Evolutionary conservation across 192 early-diverging fungal species (phyloP), one percentile per base, ranked within the genome.

Genomic region (Podila minutissima): DNA sequence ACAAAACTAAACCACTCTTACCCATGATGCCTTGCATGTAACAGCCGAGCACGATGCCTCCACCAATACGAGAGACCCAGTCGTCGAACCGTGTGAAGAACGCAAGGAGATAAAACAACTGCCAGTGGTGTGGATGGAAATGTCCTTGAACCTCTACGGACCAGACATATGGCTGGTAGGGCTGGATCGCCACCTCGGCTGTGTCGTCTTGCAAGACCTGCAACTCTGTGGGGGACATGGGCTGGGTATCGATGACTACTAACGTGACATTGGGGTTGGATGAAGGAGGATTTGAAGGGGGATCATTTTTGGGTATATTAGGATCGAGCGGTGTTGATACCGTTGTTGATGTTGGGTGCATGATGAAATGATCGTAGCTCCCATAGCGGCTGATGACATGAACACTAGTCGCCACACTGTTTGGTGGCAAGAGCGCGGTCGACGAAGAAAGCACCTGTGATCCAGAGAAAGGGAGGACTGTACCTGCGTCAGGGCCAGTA

Each of bases 61-160:
- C 92, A 63, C 87, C 92, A 6, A 90, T 84, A 59, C 86, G 84
- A 22, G 94, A 95, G 15, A 91, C 86, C 64, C 87, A 88, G 74
- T 91, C 69, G 69, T 89, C 85, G 67, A 94, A 95, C 26, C 94
- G 83, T 2, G 93, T 94, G 67, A 94, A 95, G 64, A 93, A 95
- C 3, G 92, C 92, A 19, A 95, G 78, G 12, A 84, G 86, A 82
- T 94, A 95, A 71, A 95, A 95, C 35, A 95, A 89, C 69, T 93
- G 92, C 94, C 94, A 95, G 68, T 95, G 94, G 74, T 95, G 94
- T 55, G 92, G 71, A 73, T 95, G 93, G 50, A 93, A 73, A n/a
- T 60, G 31, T 15, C 82, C 76, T 12, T 64, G 67, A 5, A 69
- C 64, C 13, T 63, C 61, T 10, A 41, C 77, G 1, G 77, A 69